Conservation (phyloP, 306 rosid genomes). For the Cercis canadensis region DNA sequence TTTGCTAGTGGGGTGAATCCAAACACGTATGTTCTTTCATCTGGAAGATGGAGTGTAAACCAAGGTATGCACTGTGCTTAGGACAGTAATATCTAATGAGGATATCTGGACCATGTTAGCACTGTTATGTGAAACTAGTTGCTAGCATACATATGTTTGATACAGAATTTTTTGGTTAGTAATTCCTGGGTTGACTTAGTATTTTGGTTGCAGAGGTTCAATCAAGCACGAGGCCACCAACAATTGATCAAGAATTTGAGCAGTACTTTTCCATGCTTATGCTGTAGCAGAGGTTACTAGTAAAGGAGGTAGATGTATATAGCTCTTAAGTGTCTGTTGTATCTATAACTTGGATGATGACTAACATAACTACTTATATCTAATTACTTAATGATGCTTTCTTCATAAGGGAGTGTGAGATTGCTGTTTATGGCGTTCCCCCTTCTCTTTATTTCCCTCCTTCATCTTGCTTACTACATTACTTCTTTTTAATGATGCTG, state of each 20-base stretch:
- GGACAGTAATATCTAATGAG: neutral
- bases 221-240: conserved; percentile 66
- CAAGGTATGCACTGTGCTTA: conserved; percentile 55
- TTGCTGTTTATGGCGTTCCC: too few relatives aligned
- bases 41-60: conserved; percentile 65
- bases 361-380: conserved; percentile 12
- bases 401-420: conserved; percentile 15
- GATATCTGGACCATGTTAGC: too few relatives aligned
- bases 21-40: conserved; percentile 59
- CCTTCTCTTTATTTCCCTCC: neutral
- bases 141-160: conserved; percentile 6
- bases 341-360: conserved; percentile 22
- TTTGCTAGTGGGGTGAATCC: conserved; percentile 52
- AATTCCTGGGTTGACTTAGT: conserved; percentile 1
- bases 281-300: conserved; percentile 55
- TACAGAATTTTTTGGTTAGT: conserved; percentile 10
- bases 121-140: neutral
- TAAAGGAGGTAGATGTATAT: conserved; percentile 30
- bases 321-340: conserved; percentile 17
- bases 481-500: neutral
- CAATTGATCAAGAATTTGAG: conserved; percentile 94
- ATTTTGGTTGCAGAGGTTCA: conserved; percentile 68
- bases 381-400: conserved; percentile 21
- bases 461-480: neutral
- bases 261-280: conserved; percentile 84